Base-by-base conservation (phyloP, 805 yeast species). In the Spathaspora boniae region DNA sequence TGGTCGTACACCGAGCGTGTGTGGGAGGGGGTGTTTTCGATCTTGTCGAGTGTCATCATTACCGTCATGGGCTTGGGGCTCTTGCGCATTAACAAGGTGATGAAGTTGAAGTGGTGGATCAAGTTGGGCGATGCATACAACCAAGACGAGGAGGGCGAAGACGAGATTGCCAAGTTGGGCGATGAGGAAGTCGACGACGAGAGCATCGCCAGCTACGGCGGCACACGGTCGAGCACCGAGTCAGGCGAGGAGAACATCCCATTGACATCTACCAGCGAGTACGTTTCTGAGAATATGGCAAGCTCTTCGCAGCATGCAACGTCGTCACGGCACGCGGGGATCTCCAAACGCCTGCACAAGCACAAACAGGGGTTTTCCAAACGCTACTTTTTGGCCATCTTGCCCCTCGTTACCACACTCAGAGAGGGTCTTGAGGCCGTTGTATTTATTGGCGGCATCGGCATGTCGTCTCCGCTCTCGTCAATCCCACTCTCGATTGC, bases 381-480 rank as follows among this genome's bases (percentile, higher is more conserved):
- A 41, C 75, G 72, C 50, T 82, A 86, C 53, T 80, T 91, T 3
- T 62, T 84, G 56, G 85, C 82, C 41, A 66, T 87, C 23, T 61
- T 87, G 26, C 96, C 97, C 1, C 80, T 88, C 50, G 72, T 88
- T 31, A 88, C 97, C 2, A 81, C 95, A 4, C 63, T 88, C 33
- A 74, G 96, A 53, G 96, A 88, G 58, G 95, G 96, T 1, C 64
- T 88, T 35, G 96, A 88, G 58, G 96, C 96, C 0, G 88, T 88
- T 24, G 93, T 88, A 2, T 88, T 88, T 49, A 72, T 88, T 28
- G 96, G 96, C 3, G 97, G 96, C 18, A 80, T 88, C 28, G 72
- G 72, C 3, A 77, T 85, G 40, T 76, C 79, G 23, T 85, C 79
- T 43, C 87, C 91, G 5, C 53, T 76, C 9, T 53, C 76, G 0